Conservation (phyloP, 2,329 filamentous ascomycete genomes). For the Fusarium staphyleae region DNA sequence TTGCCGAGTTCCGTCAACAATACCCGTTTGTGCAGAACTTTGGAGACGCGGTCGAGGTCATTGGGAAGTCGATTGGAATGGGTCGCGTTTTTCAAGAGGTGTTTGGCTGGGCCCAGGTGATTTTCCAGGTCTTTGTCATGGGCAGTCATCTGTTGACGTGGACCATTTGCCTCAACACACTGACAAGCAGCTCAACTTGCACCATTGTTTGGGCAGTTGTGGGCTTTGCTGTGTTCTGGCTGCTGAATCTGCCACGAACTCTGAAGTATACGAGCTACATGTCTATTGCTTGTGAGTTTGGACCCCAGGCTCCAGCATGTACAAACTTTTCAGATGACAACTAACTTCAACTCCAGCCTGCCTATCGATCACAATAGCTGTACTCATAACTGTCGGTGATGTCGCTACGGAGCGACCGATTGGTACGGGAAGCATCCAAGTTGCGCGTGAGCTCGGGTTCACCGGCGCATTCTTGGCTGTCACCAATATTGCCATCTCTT, state of each 20-base stretch:
- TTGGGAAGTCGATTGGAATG: conserved; percentile 54
- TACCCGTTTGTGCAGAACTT: conserved; percentile 74
- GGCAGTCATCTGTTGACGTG: conserved; percentile 73
- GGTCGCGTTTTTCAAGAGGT: conserved; percentile 65
- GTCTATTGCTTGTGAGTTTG: conserved; percentile 59
- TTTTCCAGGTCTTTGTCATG: conserved; percentile 73
- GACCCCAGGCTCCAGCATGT: background rate
- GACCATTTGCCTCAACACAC: conserved; percentile 69
- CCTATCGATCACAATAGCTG: conserved; percentile 66
- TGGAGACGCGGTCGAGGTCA: conserved; percentile 68
- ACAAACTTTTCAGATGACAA: background rate
- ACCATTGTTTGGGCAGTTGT: conserved; percentile 70
- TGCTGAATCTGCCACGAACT: conserved; percentile 67
- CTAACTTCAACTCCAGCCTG: conserved; percentile 51
- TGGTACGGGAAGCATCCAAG: conserved; percentile 44
- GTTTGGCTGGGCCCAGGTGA: conserved; percentile 63
- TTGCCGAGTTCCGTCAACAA: conserved; percentile 73
- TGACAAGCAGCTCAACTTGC: conserved; percentile 66
- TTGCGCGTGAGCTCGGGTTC: conserved; percentile 52
- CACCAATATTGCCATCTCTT: conserved; percentile 72
- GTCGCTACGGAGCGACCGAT: conserved; percentile 58
- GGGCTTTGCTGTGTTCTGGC: conserved; percentile 64
- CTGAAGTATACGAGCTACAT: conserved; percentile 68
- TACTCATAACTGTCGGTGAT: conserved; percentile 69
- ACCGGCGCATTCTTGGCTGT: conserved; percentile 63